Percentiles rank a stretch among this genome's conserved stretches.
These are phyloP conservation scores for Mrakia blollopis DNA, from an alignment of 768 basidiomycete species.

Conservation along the genomic window DNA sequence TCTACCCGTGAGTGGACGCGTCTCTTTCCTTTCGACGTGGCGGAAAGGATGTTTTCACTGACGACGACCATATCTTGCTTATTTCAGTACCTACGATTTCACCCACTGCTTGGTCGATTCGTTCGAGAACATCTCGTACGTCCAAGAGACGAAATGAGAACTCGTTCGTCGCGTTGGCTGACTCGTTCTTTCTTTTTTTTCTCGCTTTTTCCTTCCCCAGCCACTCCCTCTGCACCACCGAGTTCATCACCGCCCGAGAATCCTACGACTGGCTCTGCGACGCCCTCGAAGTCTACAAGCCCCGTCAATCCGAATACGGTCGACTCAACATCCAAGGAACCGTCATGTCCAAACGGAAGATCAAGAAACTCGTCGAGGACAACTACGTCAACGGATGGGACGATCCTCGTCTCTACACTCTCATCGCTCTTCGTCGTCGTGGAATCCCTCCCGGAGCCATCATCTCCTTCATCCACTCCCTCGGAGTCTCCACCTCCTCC, in stretches of 20 bases:
- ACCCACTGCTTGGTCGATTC: constrained; percentile 98
- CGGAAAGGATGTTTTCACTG: too few relatives aligned
- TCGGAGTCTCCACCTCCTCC: constrained; percentile 84
- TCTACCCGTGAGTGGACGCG: constrained; percentile 35
- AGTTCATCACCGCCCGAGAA: constrained; percentile 90
- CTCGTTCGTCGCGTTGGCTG: background rate
- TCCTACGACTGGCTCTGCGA: constrained; percentile 99
- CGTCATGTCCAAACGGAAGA: constrained; percentile 94
- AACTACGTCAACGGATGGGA: constrained; percentile 89
- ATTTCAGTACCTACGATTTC: constrained; percentile 75
- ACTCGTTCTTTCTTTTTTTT: background rate
- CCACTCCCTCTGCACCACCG: constrained; percentile 92
- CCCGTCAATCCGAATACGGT: constrained; percentile 93
- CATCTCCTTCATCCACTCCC: constrained; percentile 79
- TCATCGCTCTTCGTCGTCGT: constrained; percentile 88
- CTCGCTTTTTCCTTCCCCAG: constrained; percentile 49
- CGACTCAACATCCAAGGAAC: constrained; percentile 88
- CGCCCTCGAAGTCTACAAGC: constrained; percentile 93
- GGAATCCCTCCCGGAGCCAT: constrained; percentile 97
- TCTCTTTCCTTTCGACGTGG: background rate
- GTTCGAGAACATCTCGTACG: constrained; percentile 97
- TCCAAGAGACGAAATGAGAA: constrained; percentile 34
- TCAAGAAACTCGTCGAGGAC: constrained; percentile 77
- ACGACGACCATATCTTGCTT: background rate
- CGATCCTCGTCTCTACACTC: constrained; percentile 92